Evolutionary conservation across 495 filamentous ascomycete genomes (phyloP), one percentile per base, ranked within the genome.

Genomic region (Tuber aestivum): DNA sequence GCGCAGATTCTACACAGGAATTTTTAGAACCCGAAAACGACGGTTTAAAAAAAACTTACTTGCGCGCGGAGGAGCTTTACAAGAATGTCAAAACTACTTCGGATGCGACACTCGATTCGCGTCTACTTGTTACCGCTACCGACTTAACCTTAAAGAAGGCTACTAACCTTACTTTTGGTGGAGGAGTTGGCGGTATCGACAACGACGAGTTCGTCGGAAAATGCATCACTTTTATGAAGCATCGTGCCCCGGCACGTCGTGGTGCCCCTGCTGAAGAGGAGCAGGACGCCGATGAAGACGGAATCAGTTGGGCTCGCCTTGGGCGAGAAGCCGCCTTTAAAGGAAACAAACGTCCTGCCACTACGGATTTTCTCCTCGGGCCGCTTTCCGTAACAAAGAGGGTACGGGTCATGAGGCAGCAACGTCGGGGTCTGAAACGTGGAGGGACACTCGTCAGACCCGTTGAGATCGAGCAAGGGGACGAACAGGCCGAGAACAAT

Each of bases 181-280:
- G 91, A 74, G 81, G 86, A 7, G 87, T 87, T 10, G 88, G 90
- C 45, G 92, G 94, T 4, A 85, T 99, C 38, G 96, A 99, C 80
- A 88, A 96, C 0, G 95, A 98, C 78, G 93, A 97, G 76, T 97
- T 98, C 81, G 91, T 98, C 14, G 92, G 92, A 0, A 97, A 96
- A 83, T 95, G 92, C 82, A 92, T 96, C 70, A 88, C 87, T 2
- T 98, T 91, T 82, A 99, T 99, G 96, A 88, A 89, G 21, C 84
- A 87, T 18, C 90, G 89, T 44, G 85, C 81, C 3, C 32, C 48
- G n/a, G 61, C 76, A n/a, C 45, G 44, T 27, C 56, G 32, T 18
- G 84, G 86, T 48, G 83, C 83, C 3, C 82, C 85, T 45, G 85
- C 86, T 42, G 75, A 80, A 45, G 82, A 82, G 56, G 79, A 77